A percentile compares a stretch with the other conserved stretches of the same genome.
Evolutionary conservation across 441 rosid species (phyloP).

Genomic region (Eutrema salsugineum): DNA sequence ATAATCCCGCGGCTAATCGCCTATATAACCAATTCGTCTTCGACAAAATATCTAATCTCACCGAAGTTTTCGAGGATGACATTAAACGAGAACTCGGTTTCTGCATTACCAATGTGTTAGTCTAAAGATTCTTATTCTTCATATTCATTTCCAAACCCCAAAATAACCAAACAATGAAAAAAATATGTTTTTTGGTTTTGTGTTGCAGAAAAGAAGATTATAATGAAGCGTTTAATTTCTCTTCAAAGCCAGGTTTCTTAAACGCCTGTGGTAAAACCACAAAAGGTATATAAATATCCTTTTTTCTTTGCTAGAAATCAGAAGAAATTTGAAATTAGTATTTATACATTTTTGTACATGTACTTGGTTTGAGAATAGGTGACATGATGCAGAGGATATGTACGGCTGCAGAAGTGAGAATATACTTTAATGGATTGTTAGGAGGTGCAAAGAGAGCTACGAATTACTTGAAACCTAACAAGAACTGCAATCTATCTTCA

Average conservation of each 20-base stretch:
- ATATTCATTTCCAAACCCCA: not conserved
- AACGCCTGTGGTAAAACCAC: constrained; percentile 52
- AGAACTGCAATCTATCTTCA: constrained; percentile 79
- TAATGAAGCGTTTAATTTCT: constrained; percentile 83
- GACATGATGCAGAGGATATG: constrained; percentile 69
- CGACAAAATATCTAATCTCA: constrained; percentile 53
- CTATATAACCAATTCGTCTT: constrained; percentile 40
- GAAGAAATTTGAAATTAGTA: not conserved
- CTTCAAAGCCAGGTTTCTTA: constrained; percentile 56
- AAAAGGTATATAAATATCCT: constrained; percentile 39
- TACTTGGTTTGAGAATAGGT: constrained; percentile 39
- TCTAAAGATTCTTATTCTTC: not conserved
- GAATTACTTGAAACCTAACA: constrained; percentile 69
- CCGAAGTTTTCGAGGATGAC: constrained; percentile 54
- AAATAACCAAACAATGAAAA: not conserved
- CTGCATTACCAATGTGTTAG: constrained; percentile 88
- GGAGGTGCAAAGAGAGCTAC: constrained; percentile 42
- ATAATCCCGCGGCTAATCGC: constrained; percentile 38
- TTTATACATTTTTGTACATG: not conserved
- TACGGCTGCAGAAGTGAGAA: constrained; percentile 86
- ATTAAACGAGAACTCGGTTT: constrained; percentile 60
- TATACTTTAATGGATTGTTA: constrained; percentile 65
- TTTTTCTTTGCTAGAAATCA: not conserved
- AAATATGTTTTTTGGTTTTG: not conserved
- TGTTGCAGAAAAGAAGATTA: constrained; percentile 75